Evolutionary conservation across 495 filamentous ascomycete species (phyloP).

Genomic region (Platismatia glauca): DNA sequence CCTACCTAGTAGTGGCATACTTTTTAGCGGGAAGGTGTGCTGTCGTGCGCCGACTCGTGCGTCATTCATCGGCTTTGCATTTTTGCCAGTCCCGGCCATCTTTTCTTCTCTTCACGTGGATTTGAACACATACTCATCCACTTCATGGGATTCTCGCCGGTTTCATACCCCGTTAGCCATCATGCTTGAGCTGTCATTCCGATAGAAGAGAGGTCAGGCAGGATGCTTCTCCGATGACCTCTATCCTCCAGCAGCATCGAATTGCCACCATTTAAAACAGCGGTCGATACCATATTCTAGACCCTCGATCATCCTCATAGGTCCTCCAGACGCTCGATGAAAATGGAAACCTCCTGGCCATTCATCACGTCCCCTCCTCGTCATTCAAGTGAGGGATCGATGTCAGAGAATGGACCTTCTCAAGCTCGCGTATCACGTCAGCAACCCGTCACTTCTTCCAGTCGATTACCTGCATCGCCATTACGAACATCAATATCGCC

Average conservation of each 20-base stretch:
- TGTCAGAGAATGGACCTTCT: conserved; percentile 4
- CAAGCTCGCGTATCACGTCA: conserved; percentile 13
- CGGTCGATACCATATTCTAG: neutral
- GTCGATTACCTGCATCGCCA: conserved; percentile 9
- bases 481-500: neutral
- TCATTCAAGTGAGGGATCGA: neutral
- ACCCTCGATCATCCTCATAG: neutral
- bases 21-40: conserved; percentile 4
- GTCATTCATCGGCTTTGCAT: too few relatives aligned
- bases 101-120: neutral
- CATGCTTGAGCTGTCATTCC: neutral
- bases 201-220: neutral
- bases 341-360: neutral
- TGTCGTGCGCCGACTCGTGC: neutral
- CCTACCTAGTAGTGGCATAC: too few relatives aligned
- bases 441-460: conserved; percentile 10
- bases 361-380: neutral
- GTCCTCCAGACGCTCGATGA: neutral
- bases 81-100: too few relatives aligned
- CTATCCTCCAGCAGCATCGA: neutral
- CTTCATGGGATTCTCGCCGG: neutral
- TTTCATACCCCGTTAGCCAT: neutral
- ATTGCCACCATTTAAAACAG: neutral
- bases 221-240: neutral
- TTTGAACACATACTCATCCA: neutral